Conservation (phyloP, 2,329 filamentous ascomycete genomes). For the Colletotrichum camelliae region DNA sequence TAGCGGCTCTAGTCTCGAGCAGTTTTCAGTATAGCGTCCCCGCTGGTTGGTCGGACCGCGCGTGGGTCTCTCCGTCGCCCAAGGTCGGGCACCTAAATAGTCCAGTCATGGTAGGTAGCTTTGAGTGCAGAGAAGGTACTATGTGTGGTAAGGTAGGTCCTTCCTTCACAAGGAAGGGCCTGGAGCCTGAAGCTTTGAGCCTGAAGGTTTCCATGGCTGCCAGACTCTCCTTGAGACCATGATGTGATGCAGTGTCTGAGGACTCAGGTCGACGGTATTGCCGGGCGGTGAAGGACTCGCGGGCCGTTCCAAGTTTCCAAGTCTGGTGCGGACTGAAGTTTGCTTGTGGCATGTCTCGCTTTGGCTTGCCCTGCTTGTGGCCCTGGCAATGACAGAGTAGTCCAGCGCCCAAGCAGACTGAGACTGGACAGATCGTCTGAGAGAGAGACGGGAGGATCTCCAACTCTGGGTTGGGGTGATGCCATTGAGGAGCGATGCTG, state of each 20-base stretch:
- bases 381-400: not conserved
- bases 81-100: not conserved
- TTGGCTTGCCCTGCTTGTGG: constrained; percentile 1
- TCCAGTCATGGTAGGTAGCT: not conserved
- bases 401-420: not conserved
- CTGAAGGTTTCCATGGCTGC: not conserved
- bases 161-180: not conserved
- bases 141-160: no score
- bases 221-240: not conserved
- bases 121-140: not conserved
- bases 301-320: constrained; percentile 13
- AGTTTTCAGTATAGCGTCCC: not conserved
- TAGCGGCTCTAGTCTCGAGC: not conserved
- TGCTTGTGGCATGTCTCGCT: constrained; percentile 6
- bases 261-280: not conserved
- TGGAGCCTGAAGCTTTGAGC: not conserved
- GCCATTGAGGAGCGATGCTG: constrained; percentile 6
- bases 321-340: constrained; percentile 1
- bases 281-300: constrained; percentile 3
- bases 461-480: constrained; percentile 9
- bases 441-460: constrained; percentile 4
- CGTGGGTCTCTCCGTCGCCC: not conserved
- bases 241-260: not conserved
- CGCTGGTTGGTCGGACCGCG: constrained; percentile 4
- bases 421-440: constrained; percentile 11